A percentile compares a stretch with the other conserved stretches of the same genome.
Conservation (phyloP, 352 stramenopile species). For the Thraustotheca clavata region DNA sequence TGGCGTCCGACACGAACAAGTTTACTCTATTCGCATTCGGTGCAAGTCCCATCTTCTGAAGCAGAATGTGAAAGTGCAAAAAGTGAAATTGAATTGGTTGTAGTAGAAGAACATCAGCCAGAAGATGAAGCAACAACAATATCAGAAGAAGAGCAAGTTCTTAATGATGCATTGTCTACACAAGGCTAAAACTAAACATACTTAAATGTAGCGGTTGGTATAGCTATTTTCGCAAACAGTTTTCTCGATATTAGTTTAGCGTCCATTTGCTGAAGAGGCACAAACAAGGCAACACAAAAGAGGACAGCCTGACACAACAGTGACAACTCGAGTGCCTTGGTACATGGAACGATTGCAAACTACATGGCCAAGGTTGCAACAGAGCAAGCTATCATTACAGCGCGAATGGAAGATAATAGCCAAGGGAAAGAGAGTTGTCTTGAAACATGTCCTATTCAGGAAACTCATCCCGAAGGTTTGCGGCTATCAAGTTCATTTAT, state of each 20-base stretch:
- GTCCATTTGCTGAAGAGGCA: background rate
- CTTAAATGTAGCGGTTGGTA: too few species aligned
- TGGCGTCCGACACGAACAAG: slow-evolving; percentile 65
- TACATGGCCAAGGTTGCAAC: slow-evolving; percentile 21
- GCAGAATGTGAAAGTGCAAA: background rate
- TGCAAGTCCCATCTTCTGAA: slow-evolving; percentile 47
- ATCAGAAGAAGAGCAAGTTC: too few species aligned
- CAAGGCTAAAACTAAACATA: too few species aligned
- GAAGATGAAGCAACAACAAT: too few species aligned
- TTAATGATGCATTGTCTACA: too few species aligned
- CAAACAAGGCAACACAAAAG: background rate
- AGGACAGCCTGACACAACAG: too few species aligned
- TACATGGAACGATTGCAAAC: background rate
- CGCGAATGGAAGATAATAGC: background rate
- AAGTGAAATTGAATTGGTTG: background rate
- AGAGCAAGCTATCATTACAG: background rate
- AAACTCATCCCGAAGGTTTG: background rate
- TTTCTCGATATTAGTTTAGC: too few species aligned
- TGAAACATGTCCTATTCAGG: background rate
- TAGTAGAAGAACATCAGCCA: background rate
- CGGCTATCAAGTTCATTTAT: slow-evolving; percentile 12
- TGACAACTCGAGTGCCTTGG: background rate
- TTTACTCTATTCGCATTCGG: slow-evolving; percentile 62
- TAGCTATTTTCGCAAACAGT: too few species aligned
- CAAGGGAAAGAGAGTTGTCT: slow-evolving; percentile 4